Percentiles rank a stretch among this genome's conserved stretches.
These are phyloP conservation scores for Athelia psychrophila DNA, from an alignment of 1,284 basidiomycete species.

Conservation along the genomic window DNA sequence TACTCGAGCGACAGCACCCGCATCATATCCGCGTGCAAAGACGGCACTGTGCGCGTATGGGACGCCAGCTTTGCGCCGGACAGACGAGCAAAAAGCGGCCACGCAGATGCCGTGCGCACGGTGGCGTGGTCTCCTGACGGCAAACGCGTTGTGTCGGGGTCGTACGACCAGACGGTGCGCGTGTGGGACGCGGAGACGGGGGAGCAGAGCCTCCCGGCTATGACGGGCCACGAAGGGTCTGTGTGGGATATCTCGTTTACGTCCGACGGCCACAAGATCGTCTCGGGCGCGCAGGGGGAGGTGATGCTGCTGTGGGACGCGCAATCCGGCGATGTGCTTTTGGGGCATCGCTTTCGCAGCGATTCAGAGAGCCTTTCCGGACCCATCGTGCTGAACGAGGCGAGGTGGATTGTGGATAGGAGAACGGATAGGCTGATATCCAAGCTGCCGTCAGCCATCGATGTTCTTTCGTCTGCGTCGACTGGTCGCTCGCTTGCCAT, in stretches of 20 bases:
- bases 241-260: background rate
- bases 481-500: background rate
- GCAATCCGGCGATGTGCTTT: background rate
- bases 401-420: background rate
- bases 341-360: background rate
- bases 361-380: background rate
- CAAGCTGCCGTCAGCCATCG: background rate
- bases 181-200: background rate
- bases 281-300: background rate
- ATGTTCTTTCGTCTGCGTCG: background rate
- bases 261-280: background rate
- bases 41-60: constrained; percentile 13
- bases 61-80: constrained; percentile 3
- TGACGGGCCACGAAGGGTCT: background rate
- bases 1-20: constrained; percentile 9
- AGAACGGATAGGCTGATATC: too few relatives aligned
- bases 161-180: background rate
- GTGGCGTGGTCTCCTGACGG: background rate
- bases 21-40: constrained; percentile 13
- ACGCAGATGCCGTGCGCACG: background rate
- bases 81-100: background rate
- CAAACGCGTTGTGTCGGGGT: background rate
- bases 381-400: background rate
- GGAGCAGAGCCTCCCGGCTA: background rate
- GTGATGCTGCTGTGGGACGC: background rate